Conservation (phyloP, 768 basidiomycete genomes). For the Pleurotus djamor region DNA sequence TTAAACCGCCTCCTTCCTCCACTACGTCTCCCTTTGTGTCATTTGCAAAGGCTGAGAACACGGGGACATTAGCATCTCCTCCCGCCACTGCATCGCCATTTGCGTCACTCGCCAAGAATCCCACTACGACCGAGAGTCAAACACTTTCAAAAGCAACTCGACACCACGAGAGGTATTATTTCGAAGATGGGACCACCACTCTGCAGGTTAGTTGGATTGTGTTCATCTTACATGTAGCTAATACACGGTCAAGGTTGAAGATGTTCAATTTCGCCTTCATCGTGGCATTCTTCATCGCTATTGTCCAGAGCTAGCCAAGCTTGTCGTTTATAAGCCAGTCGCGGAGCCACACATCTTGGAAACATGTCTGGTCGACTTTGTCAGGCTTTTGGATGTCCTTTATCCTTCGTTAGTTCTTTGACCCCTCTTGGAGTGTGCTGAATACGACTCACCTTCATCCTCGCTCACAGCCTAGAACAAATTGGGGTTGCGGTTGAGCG, state of each 20-base stretch:
- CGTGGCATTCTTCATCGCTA: background rate
- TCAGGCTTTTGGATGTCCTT: background rate
- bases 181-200: background rate
- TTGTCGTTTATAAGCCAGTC: background rate
- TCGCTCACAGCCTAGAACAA: too few relatives aligned
- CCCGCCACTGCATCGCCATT: too few relatives aligned
- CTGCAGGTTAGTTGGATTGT: background rate
- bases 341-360: background rate
- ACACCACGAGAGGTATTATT: background rate
- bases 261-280: background rate
- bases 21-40: too few relatives aligned
- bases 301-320: background rate
- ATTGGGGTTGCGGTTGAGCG: background rate
- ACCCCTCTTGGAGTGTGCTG: too few relatives aligned
- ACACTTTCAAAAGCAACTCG: too few relatives aligned
- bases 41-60: too few relatives aligned
- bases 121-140: too few relatives aligned
- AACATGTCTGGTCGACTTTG: background rate
- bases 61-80: too few relatives aligned
- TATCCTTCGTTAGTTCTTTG: slow-evolving; percentile 1
- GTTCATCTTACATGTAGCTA: background rate
- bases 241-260: background rate
- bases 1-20: too few relatives aligned
- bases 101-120: too few relatives aligned
- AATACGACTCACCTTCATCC: background rate